A percentile compares a stretch with the other conserved stretches of the same genome.
Evolutionary conservation across 306 rosid genomes (phyloP).

Genomic region (Cucurbita pepo): DNA sequence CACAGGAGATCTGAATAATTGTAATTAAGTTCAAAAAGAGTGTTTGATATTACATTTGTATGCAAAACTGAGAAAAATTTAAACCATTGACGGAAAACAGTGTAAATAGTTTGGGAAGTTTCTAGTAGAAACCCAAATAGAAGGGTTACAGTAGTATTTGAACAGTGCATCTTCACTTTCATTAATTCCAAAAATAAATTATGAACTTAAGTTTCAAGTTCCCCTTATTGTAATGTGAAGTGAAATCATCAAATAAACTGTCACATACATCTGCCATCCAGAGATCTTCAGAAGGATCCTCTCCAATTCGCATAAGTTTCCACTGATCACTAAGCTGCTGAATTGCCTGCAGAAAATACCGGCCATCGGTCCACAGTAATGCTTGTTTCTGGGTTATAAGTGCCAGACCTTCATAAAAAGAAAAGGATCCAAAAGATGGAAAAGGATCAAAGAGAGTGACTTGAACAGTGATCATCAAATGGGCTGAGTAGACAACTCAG

Average conservation of each 20-base stretch:
- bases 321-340: conserved; percentile 72
- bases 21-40: background rate
- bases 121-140: background rate
- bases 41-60: background rate
- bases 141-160: background rate
- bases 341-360: conserved; percentile 87
- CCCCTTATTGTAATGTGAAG: background rate
- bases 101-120: background rate
- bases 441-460: background rate
- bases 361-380: conserved; percentile 89
- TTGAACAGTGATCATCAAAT: background rate
- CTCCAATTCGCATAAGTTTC: conserved; percentile 94
- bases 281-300: conserved; percentile 73
- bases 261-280: conserved; percentile 92
- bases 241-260: background rate
- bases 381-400: conserved; percentile 64
- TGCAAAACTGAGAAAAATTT: background rate
- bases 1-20: background rate
- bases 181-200: background rate
- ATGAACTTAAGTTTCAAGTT: background rate
- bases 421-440: background rate
- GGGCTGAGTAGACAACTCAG: background rate
- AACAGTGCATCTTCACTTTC: background rate
- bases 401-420: conserved; percentile 47
- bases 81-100: background rate